phyloP scores from a whole-genome alignment of 108 stramenopile genomes.

The Tribonema minus region DNA sequence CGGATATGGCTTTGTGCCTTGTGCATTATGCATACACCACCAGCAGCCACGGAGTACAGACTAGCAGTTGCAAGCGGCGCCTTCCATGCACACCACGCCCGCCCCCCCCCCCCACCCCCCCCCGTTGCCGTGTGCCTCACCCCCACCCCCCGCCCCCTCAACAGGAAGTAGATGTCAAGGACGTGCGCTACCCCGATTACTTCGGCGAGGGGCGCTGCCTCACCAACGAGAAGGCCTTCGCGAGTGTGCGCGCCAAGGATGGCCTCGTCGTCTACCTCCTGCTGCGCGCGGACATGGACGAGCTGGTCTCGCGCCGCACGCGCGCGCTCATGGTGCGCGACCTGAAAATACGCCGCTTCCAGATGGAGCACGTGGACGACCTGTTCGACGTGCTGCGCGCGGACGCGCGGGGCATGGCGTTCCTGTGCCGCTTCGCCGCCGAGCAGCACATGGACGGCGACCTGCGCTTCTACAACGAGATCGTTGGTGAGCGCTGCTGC shows the following conservation, averaged over 20 bases:
- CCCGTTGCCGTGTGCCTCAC: too few species aligned
- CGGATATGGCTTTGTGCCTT: too few species aligned
- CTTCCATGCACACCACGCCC: too few species aligned
- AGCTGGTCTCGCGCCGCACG: slow-evolving; percentile 12
- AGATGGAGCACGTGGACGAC: slow-evolving; percentile 31
- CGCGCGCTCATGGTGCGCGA: slow-evolving; percentile 27
- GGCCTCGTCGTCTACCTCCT: slow-evolving; percentile 32
- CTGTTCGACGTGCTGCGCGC: slow-evolving; percentile 19
- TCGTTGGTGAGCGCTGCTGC: neutral
- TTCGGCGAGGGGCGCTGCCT: slow-evolving; percentile 31
- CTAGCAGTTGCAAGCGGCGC: too few species aligned
- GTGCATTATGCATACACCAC: too few species aligned
- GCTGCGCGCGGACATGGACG: slow-evolving; percentile 18
- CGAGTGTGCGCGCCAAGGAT: slow-evolving; percentile 32
- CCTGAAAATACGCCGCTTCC: slow-evolving; percentile 15
- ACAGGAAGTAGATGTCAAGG: slow-evolving; percentile 35
- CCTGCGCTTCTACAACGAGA: slow-evolving; percentile 17
- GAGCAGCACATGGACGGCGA: slow-evolving; percentile 38
- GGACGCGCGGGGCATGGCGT: slow-evolving; percentile 10
- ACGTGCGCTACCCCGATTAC: slow-evolving; percentile 26
- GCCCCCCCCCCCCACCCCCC: too few species aligned
- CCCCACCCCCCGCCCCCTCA: too few species aligned
- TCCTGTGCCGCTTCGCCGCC: slow-evolving; percentile 13
- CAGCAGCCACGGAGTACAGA: too few species aligned
- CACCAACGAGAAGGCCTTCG: slow-evolving; percentile 16